Conservation (phyloP, 2,329 filamentous ascomycete genomes). For the Plenodomus lindquistii region DNA sequence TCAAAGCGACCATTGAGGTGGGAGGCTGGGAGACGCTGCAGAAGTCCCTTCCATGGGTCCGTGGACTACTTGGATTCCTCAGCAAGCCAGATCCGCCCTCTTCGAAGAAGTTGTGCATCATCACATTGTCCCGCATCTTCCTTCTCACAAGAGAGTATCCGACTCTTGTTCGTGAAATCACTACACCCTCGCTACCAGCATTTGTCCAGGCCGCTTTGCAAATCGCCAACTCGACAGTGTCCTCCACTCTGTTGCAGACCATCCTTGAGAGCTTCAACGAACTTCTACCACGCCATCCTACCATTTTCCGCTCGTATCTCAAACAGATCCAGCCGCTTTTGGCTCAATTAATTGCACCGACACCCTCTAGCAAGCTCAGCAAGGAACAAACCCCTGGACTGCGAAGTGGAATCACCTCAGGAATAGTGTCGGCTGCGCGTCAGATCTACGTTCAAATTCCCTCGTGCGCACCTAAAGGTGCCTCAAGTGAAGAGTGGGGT, state of each 20-base stretch:
- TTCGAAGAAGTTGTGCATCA: slow-evolving; percentile 75
- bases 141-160: slow-evolving; percentile 79
- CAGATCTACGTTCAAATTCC: slow-evolving; percentile 72
- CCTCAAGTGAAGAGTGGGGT: slow-evolving; percentile 76
- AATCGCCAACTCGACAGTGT: slow-evolving; percentile 48
- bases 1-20: slow-evolving; percentile 80
- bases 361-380: slow-evolving; percentile 50
- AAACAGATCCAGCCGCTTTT: slow-evolving; percentile 68
- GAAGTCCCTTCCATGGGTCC: slow-evolving; percentile 74
- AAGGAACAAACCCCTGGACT: slow-evolving; percentile 17
- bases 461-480: slow-evolving; percentile 79
- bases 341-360: slow-evolving; percentile 65
- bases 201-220: slow-evolving; percentile 76
- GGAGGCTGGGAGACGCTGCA: slow-evolving; percentile 83
- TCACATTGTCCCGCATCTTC: slow-evolving; percentile 83
- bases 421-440: slow-evolving; percentile 62
- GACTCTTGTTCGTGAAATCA: slow-evolving; percentile 83
- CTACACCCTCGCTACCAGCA: slow-evolving; percentile 75
- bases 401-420: slow-evolving; percentile 54
- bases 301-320: slow-evolving; percentile 77
- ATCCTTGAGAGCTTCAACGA: slow-evolving; percentile 72
- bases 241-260: slow-evolving; percentile 60
- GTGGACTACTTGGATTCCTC: slow-evolving; percentile 73
- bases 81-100: slow-evolving; percentile 78
- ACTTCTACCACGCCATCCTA: slow-evolving; percentile 78